Conservation (phyloP, 2,329 filamentous ascomycete genomes). For the Fonsecaea nubica region DNA sequence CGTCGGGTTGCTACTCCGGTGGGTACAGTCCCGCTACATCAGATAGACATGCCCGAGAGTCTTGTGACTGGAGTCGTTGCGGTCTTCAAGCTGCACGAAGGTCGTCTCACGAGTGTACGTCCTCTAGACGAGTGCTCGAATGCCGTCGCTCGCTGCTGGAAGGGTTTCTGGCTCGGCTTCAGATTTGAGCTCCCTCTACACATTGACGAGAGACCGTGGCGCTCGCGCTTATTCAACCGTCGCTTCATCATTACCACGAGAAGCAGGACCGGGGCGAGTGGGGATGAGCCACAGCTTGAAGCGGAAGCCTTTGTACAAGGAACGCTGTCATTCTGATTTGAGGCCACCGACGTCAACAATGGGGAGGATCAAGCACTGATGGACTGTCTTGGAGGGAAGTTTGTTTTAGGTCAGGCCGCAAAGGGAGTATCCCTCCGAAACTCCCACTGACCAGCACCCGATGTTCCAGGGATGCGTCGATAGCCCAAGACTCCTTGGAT, state of each 20-base stretch:
- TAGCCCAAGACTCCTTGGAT: constrained; percentile 25
- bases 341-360: too few species aligned
- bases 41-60: constrained; percentile 3
- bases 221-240: not conserved
- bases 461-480: not conserved
- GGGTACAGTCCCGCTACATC: not conserved
- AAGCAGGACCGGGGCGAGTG: not conserved
- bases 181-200: not conserved
- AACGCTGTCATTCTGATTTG: not conserved
- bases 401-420: not conserved
- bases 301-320: not conserved
- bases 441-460: constrained; percentile 15
- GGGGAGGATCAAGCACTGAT: not conserved
- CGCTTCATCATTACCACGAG: not conserved
- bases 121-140: not conserved
- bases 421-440: constrained; percentile 13
- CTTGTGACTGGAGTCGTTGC: not conserved
- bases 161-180: not conserved
- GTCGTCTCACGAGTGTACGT: not conserved
- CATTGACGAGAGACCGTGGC: not conserved
- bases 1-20: not conserved
- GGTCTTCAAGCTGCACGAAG: not conserved
- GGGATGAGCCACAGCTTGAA: not conserved
- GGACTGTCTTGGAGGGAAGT: not conserved
- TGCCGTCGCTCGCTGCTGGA: not conserved